Conservation (phyloP, 371 early-diverging fungal species). For the Blakeslea trispora region DNA sequence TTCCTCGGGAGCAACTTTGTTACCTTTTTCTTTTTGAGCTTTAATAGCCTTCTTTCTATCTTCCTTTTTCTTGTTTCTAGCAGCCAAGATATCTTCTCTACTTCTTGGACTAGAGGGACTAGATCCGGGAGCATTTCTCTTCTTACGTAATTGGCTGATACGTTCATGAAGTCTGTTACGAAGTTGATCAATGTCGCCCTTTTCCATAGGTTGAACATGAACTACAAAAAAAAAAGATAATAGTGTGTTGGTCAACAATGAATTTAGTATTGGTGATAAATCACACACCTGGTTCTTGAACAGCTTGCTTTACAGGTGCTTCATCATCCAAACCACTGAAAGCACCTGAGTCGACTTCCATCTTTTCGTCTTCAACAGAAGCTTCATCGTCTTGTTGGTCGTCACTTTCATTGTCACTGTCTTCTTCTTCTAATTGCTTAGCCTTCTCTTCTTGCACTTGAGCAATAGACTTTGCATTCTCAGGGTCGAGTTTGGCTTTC, state of each 20-base stretch:
- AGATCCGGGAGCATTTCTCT: constrained; percentile 60
- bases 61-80: constrained; percentile 77
- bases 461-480: constrained; percentile 23
- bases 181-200: constrained; percentile 63
- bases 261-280: constrained; percentile 24
- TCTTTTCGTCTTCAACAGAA: constrained; percentile 15
- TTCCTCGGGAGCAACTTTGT: constrained; percentile 49
- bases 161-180: constrained; percentile 71
- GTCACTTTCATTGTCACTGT: constrained; percentile 29
- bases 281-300: constrained; percentile 32
- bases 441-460: constrained; percentile 34
- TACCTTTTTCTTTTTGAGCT: constrained; percentile 68
- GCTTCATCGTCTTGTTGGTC: constrained; percentile 36
- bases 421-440: constrained; percentile 15
- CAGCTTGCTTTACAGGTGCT: constrained; percentile 35
- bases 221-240: constrained; percentile 6
- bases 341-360: constrained; percentile 32
- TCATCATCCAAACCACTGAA: constrained; percentile 36
- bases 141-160: constrained; percentile 67
- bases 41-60: constrained; percentile 69
- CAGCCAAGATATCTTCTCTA: constrained; percentile 76
- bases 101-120: constrained; percentile 55
- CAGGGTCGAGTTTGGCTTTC: constrained; percentile 60
- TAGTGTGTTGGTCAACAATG: no score
- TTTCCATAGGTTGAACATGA: constrained; percentile 40